Conservation (phyloP, 2,329 filamentous ascomycete genomes). For the Phialophora tarda region DNA sequence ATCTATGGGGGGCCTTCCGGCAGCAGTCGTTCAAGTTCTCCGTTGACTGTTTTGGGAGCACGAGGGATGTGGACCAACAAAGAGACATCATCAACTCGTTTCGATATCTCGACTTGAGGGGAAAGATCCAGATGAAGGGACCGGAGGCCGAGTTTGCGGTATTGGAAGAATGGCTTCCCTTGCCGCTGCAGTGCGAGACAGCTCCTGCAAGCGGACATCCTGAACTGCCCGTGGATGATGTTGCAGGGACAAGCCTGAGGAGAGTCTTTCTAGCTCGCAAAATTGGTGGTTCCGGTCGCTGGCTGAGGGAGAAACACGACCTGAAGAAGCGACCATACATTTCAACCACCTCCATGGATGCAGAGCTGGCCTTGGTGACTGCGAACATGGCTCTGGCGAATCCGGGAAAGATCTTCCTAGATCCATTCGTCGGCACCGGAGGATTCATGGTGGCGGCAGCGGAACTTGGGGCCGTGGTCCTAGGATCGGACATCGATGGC, state of each 20-base stretch:
- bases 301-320: slow-evolving; percentile 75
- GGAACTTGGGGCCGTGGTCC: slow-evolving; percentile 81
- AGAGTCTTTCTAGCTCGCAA: slow-evolving; percentile 74
- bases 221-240: not conserved
- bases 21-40: slow-evolving; percentile 78
- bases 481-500: slow-evolving; percentile 93
- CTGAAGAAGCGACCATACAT: slow-evolving; percentile 95
- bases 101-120: slow-evolving; percentile 75
- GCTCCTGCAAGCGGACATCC: not conserved
- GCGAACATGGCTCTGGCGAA: slow-evolving; percentile 86
- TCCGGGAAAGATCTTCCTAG: slow-evolving; percentile 85
- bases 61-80: slow-evolving; percentile 67
- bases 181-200: slow-evolving; percentile 79
- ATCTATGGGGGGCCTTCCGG: slow-evolving; percentile 71
- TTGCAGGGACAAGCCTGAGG: slow-evolving; percentile 57
- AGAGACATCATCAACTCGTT: slow-evolving; percentile 82
- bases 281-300: slow-evolving; percentile 69
- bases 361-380: slow-evolving; percentile 86
- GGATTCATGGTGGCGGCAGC: slow-evolving; percentile 90
- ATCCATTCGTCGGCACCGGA: slow-evolving; percentile 94
- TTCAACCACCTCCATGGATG: slow-evolving; percentile 96
- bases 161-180: slow-evolving; percentile 75
- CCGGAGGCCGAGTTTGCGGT: slow-evolving; percentile 78
- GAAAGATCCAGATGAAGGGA: slow-evolving; percentile 75
- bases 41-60: slow-evolving; percentile 80